A percentile compares a stretch with the other conserved stretches of the same genome.
These are phyloP conservation scores for Penicillium nucicola DNA, from an alignment of 495 filamentous ascomycete species.

Conservation along the genomic window DNA sequence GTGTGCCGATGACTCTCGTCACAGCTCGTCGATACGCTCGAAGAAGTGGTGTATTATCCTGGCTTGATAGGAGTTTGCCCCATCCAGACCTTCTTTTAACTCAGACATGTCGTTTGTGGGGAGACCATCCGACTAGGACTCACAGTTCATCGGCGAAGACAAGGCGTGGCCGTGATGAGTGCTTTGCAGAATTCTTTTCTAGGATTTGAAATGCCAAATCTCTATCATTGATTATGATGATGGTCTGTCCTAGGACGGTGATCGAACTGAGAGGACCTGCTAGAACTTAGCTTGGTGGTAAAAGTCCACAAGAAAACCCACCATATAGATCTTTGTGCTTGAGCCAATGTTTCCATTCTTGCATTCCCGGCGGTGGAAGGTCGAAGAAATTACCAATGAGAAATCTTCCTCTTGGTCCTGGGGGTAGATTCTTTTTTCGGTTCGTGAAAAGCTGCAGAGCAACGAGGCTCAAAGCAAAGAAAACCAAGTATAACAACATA, in stretches of 20 bases:
- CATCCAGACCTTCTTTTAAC: conserved; percentile 9
- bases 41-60: conserved; percentile 27
- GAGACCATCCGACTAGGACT: neutral
- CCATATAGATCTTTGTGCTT: conserved; percentile 50
- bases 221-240: conserved; percentile 47
- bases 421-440: conserved; percentile 27
- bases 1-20: conserved; percentile 26
- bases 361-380: conserved; percentile 34
- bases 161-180: conserved; percentile 38
- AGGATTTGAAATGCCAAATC: conserved; percentile 39
- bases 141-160: conserved; percentile 35
- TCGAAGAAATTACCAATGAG: conserved; percentile 49
- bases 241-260: conserved; percentile 41
- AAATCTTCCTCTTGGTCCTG: conserved; percentile 41
- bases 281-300: neutral
- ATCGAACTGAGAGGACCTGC: conserved; percentile 47
- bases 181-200: conserved; percentile 39
- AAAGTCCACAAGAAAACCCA: neutral
- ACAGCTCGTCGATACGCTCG: conserved; percentile 33
- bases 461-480: too few species aligned
- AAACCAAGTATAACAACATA: too few species aligned
- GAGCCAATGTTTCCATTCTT: conserved; percentile 47
- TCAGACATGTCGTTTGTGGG: neutral
- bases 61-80: conserved; percentile 22
- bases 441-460: too few species aligned